These are phyloP conservation scores for Colletotrichum kahawae DNA, from an alignment of 2,329 filamentous ascomycete species.

Conservation along the genomic window DNA sequence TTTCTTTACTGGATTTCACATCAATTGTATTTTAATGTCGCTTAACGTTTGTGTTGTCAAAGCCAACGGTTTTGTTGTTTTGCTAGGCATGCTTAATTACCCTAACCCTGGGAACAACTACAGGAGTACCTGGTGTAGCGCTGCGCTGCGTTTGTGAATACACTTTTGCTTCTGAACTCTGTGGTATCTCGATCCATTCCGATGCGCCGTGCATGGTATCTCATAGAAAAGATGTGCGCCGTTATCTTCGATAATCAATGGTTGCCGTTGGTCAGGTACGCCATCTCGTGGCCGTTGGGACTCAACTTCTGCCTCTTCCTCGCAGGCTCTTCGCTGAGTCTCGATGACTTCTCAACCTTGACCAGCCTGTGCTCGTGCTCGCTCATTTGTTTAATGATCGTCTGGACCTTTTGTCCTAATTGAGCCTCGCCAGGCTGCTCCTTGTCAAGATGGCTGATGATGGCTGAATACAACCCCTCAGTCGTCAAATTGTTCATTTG, in stretches of 20 bases:
- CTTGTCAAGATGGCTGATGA: constrained; percentile 41
- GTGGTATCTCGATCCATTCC: constrained; percentile 2
- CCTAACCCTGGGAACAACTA: not conserved
- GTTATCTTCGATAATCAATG: not conserved
- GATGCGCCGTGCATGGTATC: not conserved
- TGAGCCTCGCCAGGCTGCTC: not conserved
- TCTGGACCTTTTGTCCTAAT: not conserved
- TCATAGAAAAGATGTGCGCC: not conserved
- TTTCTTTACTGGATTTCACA: not conserved
- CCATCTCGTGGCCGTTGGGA: not conserved
- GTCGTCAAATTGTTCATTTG: constrained; percentile 57
- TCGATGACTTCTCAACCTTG: not conserved
- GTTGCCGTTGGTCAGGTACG: not conserved
- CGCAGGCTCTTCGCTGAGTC: not conserved
- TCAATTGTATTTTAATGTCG: not conserved
- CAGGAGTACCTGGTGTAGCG: not conserved
- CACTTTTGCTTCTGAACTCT: not conserved
- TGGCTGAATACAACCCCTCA: constrained; percentile 42
- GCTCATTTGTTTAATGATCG: not conserved
- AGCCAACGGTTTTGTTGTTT: not conserved
- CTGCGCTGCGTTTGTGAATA: not conserved
- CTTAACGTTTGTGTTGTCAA: not conserved
- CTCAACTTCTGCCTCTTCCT: constrained; percentile 6
- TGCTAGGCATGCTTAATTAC: not conserved
- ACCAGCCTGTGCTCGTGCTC: constrained; percentile 4